Evolutionary conservation across 2,329 filamentous ascomycete species (phyloP).

Genomic region (Neophaeococcomyces aloes): DNA sequence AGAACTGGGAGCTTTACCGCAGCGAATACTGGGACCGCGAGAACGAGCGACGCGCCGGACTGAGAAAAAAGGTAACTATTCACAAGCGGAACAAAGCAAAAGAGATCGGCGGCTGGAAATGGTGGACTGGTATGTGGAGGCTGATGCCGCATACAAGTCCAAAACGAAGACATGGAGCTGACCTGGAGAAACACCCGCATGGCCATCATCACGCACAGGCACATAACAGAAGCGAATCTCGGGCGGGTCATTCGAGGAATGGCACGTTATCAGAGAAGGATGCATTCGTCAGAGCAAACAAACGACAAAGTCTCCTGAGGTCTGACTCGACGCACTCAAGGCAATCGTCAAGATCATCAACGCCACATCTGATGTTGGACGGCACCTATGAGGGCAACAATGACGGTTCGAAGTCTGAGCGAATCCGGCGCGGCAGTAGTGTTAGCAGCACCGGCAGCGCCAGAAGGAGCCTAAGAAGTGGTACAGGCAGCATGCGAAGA

Average conservation of each 20-base stretch:
- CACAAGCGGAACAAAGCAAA: conserved; percentile 55
- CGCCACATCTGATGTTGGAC: conserved; percentile 18
- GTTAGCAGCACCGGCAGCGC: conserved; percentile 14
- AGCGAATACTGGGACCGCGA: conserved; percentile 95
- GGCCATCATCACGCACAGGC: conserved; percentile 13
- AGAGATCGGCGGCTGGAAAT: conserved; percentile 62
- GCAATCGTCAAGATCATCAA: conserved; percentile 19
- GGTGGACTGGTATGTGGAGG: conserved; percentile 67
- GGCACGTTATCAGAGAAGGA: conserved; percentile 12
- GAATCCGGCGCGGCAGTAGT: conserved; percentile 19
- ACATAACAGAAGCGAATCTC: conserved; percentile 5
- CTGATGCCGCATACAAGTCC: conserved; percentile 24
- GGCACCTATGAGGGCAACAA: conserved; percentile 8
- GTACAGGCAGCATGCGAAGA: conserved; percentile 2
- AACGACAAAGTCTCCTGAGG: conserved; percentile 1
- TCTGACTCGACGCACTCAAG: conserved; percentile 17
- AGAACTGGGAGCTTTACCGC: conserved; percentile 93
- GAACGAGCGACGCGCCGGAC: conserved; percentile 70
- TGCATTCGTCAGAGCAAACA: conserved; percentile 2
- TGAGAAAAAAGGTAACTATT: conserved; percentile 59
- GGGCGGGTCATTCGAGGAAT: conserved; percentile 3
- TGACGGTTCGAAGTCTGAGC: conserved; percentile 9
- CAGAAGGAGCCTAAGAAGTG: conserved; percentile 4
- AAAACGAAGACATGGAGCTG: conserved; percentile 7
- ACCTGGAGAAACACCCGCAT: conserved; percentile 24